Conservation (phyloP, 306 rosid genomes). For the Coriaria nepalensis region DNA sequence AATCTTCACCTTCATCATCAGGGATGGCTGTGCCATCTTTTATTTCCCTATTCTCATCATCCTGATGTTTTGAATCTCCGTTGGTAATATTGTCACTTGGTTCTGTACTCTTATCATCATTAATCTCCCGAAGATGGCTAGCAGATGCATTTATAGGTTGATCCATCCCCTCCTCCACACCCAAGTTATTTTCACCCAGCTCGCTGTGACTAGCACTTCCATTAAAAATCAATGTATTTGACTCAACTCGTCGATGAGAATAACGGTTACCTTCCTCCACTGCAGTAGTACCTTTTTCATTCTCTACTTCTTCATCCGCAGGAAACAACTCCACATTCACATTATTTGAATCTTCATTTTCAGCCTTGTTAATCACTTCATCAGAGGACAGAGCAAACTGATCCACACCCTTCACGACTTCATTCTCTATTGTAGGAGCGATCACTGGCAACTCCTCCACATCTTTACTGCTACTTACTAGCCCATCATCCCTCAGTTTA, state of each 20-base stretch:
- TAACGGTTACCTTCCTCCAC: slow-evolving; percentile 22
- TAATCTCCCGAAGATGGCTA: slow-evolving; percentile 15
- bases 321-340: slow-evolving; percentile 17
- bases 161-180: slow-evolving; percentile 14
- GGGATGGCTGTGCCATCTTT: slow-evolving; percentile 10
- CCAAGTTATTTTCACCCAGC: slow-evolving; percentile 18
- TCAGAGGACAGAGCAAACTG: slow-evolving; percentile 17
- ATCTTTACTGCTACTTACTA: slow-evolving; percentile 16
- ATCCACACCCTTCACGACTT: slow-evolving; percentile 19
- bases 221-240: slow-evolving; percentile 15
- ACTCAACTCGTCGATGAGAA: slow-evolving; percentile 23
- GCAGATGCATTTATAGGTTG: slow-evolving; percentile 17
- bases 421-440: slow-evolving; percentile 16
- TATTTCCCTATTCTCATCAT: slow-evolving; percentile 13
- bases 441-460: slow-evolving; percentile 23
- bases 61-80: slow-evolving; percentile 15
- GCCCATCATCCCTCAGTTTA: slow-evolving; percentile 11
- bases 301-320: slow-evolving; percentile 17
- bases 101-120: slow-evolving; percentile 20
- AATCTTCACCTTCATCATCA: slow-evolving; percentile 17
- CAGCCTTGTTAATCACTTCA: slow-evolving; percentile 17
- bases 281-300: slow-evolving; percentile 14
- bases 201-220: slow-evolving; percentile 19
- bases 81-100: slow-evolving; percentile 11
- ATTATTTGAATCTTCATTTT: slow-evolving; percentile 23